Evolutionary conservation across 148 eudicot species (phyloP).

Genomic region (Amaranthus palmeri): DNA sequence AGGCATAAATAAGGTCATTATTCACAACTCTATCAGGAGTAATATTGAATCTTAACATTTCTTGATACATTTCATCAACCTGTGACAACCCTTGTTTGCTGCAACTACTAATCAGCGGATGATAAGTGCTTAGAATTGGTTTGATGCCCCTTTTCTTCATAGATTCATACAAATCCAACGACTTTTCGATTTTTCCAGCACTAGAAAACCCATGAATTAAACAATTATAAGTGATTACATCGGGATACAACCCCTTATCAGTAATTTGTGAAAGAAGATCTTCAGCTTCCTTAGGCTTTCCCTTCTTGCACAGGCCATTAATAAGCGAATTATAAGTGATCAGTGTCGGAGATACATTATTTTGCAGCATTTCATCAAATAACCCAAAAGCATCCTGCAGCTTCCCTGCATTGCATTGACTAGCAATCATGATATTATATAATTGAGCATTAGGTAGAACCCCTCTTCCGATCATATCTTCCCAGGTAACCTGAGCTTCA

Average conservation of each 20-base stretch:
- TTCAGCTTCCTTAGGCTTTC: slow-evolving; percentile 64
- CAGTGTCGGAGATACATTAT: slow-evolving; percentile 51
- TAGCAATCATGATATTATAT: slow-evolving; percentile 74
- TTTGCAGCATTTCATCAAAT: slow-evolving; percentile 53
- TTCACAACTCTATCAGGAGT: slow-evolving; percentile 60
- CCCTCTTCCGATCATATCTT: slow-evolving; percentile 61
- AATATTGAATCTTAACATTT: slow-evolving; percentile 45
- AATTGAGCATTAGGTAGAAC: slow-evolving; percentile 53
- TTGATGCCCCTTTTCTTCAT: slow-evolving; percentile 58
- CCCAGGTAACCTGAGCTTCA: slow-evolving; percentile 63
- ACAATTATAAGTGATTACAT: slow-evolving; percentile 63
- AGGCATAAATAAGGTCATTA: slow-evolving; percentile 58
- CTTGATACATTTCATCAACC: slow-evolving; percentile 49
- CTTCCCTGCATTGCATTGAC: slow-evolving; percentile 56
- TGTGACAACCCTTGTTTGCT: slow-evolving; percentile 27
- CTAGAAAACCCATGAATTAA: slow-evolving; percentile 53
- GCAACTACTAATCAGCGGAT: slow-evolving; percentile 45
- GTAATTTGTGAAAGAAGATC: slow-evolving; percentile 38
- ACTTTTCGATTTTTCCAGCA: slow-evolving; percentile 40
- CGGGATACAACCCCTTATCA: slow-evolving; percentile 54
- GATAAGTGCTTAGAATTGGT: slow-evolving; percentile 62
- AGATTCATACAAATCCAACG: slow-evolving; percentile 50
- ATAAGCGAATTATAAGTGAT: slow-evolving; percentile 75
- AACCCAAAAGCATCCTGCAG: slow-evolving; percentile 42
- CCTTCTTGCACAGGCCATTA: slow-evolving; percentile 63